A percentile compares a stretch with the other conserved stretches of the same genome.
These are phyloP conservation scores for Stromatinia cepivora DNA, from an alignment of 2,329 filamentous ascomycete genomes.

Conservation along the genomic window DNA sequence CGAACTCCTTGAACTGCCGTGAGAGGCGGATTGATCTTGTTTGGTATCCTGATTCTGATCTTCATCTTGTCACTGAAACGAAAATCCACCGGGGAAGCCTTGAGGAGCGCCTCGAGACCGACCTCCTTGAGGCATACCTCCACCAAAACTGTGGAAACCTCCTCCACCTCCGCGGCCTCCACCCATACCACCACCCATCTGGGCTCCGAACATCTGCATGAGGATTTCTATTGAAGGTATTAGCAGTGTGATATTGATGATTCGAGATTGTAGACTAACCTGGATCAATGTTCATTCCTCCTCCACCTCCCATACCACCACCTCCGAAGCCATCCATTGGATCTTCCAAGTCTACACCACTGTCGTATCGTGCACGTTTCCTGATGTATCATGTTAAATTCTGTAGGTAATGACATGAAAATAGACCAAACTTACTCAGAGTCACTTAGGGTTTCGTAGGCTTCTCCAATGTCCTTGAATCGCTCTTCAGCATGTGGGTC, in stretches of 20 bases:
- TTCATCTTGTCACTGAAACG: constrained; percentile 52
- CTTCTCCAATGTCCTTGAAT: constrained; percentile 98
- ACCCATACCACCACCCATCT: constrained; percentile 46
- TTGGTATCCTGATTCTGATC: constrained; percentile 19
- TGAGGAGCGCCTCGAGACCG: constrained; percentile 39
- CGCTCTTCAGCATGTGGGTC: constrained; percentile 81
- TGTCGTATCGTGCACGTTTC: constrained; percentile 89
- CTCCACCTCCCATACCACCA: constrained; percentile 57
- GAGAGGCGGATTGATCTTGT: constrained; percentile 9
- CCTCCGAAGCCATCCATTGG: constrained; percentile 72
- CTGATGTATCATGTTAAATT: constrained; percentile 49
- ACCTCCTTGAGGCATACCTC: constrained; percentile 49
- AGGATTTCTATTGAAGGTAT: constrained; percentile 34
- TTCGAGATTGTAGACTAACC: constrained; percentile 9
- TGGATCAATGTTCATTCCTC: constrained; percentile 45
- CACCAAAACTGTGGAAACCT: constrained; percentile 49
- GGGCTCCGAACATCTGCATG: constrained; percentile 42
- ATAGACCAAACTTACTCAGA: constrained; percentile 67
- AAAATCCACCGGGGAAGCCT: constrained; percentile 55
- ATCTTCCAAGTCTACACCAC: constrained; percentile 86
- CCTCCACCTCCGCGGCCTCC: constrained; percentile 53
- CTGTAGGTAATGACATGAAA: constrained; percentile 10
- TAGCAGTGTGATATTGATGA: not conserved
- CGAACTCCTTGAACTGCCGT: constrained; percentile 14
- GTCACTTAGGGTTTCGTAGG: constrained; percentile 93